These are phyloP conservation scores for Teratosphaeria pseudoeucalypti DNA, from an alignment of 2,329 filamentous ascomycete species.

Conservation along the genomic window DNA sequence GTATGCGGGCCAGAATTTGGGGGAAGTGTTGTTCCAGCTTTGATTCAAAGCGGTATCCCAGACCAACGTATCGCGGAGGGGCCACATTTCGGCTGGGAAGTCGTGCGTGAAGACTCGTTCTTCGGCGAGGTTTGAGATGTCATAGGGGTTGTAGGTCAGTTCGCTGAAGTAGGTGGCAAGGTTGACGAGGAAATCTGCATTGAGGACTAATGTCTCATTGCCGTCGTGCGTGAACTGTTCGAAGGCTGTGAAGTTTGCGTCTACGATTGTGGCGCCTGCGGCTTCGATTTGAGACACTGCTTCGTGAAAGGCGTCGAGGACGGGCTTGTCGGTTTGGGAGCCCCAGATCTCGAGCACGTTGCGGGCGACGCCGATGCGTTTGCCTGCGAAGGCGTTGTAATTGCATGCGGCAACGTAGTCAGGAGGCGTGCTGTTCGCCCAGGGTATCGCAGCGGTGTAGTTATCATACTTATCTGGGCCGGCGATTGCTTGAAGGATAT, in stretches of 20 bases:
- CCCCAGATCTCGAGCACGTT: constrained; percentile 41
- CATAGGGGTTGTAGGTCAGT: constrained; percentile 48
- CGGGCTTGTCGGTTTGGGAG: constrained; percentile 26
- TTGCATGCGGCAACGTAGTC: constrained; percentile 52
- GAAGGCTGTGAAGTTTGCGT: constrained; percentile 49
- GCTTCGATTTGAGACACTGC: constrained; percentile 43
- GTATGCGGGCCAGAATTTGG: constrained; percentile 48
- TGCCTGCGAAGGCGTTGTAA: constrained; percentile 37
- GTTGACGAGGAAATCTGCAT: constrained; percentile 50
- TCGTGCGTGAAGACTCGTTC: constrained; percentile 46
- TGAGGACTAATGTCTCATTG: constrained; percentile 37
- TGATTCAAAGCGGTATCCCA: constrained; percentile 46
- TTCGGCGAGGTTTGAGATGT: constrained; percentile 42
- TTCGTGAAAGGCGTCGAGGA: constrained; percentile 46
- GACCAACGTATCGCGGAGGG: constrained; percentile 45
- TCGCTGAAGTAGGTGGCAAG: constrained; percentile 47
- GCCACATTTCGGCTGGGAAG: constrained; percentile 47
- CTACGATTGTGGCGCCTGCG: constrained; percentile 51
- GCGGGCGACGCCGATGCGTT: constrained; percentile 54
- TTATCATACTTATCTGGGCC: constrained; percentile 45
- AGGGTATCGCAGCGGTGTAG: constrained; percentile 50
- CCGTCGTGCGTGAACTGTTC: constrained; percentile 33
- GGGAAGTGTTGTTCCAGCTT: constrained; percentile 47
- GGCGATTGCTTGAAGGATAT: constrained; percentile 49
- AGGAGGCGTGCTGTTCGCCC: constrained; percentile 33